Evolutionary conservation across 108 stramenopile species (phyloP), one percentile per base, ranked within the genome.

Genomic region (Cyclotella sp.): DNA sequence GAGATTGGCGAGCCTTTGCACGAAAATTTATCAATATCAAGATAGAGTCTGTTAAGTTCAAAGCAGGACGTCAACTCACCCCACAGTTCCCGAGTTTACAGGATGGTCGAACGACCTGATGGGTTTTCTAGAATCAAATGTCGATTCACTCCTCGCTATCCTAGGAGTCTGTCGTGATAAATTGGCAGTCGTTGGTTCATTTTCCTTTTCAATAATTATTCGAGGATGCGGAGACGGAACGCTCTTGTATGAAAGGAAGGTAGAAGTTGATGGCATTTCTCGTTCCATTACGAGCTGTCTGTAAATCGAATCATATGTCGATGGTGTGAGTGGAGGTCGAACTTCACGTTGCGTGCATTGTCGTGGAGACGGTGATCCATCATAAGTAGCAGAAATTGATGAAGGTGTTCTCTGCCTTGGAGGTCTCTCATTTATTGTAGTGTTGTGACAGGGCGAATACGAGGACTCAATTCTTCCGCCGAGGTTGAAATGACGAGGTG

Each of bases 1-100:
- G 26, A 97, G 84, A 72, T 99, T 97, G 30, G 78, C 77, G 16
- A 99, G 78, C 8, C 98, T 96, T 16, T 34, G 62, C 39, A 30
- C 3, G 34, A 46, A 46, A 15, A 47, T 9, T 0, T 29, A 21
- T 42, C 43, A 21, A 47, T 24, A 9, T 42, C 7, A 46, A 26
- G 9, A 46, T 24, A 11, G 16, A n/a, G 34, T 11, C 45, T 6
- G 24, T 12, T 57, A 57, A 26, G 1, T 24, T 57, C 55, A 57
- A 6, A 1, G 4, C 21, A 24, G 24, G 1, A 1, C 6, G 34
- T 34, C 2, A 34, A 24, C 55, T 57, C 24, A 57, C 55, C 55
- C 55, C 24, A 57, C 55, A 12, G 55, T 57, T 12, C 55, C 55
- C n/a, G 22, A 24, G 8, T 1, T 57, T 3, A 12, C 24, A 2